Conservation (phyloP, 345 rosid genomes). For the Kernera saxatilis region DNA sequence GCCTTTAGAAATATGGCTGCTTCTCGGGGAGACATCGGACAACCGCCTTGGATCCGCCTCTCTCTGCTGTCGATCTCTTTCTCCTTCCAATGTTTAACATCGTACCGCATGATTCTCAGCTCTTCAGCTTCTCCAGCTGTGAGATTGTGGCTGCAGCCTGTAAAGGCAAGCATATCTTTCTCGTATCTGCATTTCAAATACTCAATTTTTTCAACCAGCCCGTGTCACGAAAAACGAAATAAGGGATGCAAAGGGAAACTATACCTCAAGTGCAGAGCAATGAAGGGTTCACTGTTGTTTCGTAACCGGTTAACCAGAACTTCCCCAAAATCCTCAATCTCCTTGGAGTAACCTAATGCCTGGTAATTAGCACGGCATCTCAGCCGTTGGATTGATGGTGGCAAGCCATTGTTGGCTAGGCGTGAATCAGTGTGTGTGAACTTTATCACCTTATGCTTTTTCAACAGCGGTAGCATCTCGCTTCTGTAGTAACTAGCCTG, state of each 20-base stretch:
- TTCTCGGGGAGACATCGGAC: slow-evolving; percentile 97
- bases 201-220: not conserved
- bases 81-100: slow-evolving; percentile 90
- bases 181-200: slow-evolving; percentile 57
- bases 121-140: slow-evolving; percentile 67
- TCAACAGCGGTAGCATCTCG: slow-evolving; percentile 57
- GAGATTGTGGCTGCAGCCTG: slow-evolving; percentile 95
- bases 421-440: slow-evolving; percentile 93
- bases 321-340: slow-evolving; percentile 67
- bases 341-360: slow-evolving; percentile 68
- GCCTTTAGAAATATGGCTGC: slow-evolving; percentile 93
- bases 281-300: slow-evolving; percentile 59
- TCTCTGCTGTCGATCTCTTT: slow-evolving; percentile 81
- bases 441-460: slow-evolving; percentile 73
- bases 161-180: slow-evolving; percentile 98
- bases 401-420: slow-evolving; percentile 77
- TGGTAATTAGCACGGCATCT: slow-evolving; percentile 92
- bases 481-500: slow-evolving; percentile 96
- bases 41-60: slow-evolving; percentile 75
- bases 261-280: slow-evolving; percentile 83
- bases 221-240: not conserved
- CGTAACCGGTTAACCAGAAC: slow-evolving; percentile 62
- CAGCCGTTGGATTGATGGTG: slow-evolving; percentile 66
- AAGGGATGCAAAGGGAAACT: not conserved
- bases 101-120: slow-evolving; percentile 73